Base-by-base conservation (phyloP, 768 basidiomycete species). In the Trametopsis cervina region DNA sequence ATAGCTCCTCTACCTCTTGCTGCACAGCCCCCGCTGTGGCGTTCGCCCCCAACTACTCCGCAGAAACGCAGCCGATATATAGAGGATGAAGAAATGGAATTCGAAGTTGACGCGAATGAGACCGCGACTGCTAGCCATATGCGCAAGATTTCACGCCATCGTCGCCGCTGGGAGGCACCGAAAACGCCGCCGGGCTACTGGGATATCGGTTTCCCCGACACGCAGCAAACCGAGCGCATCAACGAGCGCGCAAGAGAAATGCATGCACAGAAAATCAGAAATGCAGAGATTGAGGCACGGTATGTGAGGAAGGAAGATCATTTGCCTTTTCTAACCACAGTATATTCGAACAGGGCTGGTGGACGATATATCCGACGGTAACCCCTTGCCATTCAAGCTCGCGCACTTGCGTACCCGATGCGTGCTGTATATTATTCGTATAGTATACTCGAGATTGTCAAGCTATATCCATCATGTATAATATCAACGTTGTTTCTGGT, bases 131-230 rank as follows among this genome's bases (percentile, higher is more conserved):
- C 67, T 11, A 66, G 71, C n/a, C 89, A 87, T 60, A 80, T 78
- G 64, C 74, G 85, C 52, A 66, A 71, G 5, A 82, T 89, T 42
- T 89, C 85, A 29, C 73, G 83, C 24, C 87, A 89, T 62, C 73
- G 85, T 13, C 74, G 81, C 50, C 73, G 81, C 17, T 90, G 85
- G 87, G 72, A 71, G 23, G 73, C 79, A 40, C 73, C 81, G 1
- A 75, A 71, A 42, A 92, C 89, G 1, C 93, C 93, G 10, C 90
- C 89, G 0, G 81, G 80, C 13, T 95, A 89, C 65, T 94, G 91
- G 89, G 73, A 83, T 47, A 92, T 94, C 49, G 90, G 86, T 1
- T 94, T 97, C 61, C 93, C 93, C 1, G 71, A 73, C 54, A 93
- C 92, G 3, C 92, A 94, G 63, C 80, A 89, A 59, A 82, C 80